Base-by-base conservation (phyloP, 768 basidiomycete genomes). In the Gelatoporia subvermispora region DNA sequence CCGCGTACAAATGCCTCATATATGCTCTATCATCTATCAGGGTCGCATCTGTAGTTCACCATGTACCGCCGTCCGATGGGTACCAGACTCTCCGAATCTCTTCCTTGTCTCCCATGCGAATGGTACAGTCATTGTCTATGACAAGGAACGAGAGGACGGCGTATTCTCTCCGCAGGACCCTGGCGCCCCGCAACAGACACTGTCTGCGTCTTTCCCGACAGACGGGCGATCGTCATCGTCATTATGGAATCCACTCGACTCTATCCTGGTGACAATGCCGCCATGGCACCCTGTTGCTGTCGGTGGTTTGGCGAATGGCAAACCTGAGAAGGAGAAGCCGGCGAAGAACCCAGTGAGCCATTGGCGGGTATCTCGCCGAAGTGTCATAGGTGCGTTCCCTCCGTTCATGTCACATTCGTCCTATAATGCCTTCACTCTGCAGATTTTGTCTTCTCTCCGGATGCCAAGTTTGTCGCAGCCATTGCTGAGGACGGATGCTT, bases 371-470 rank as follows among this genome's bases (percentile, higher is more conserved):
- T 84, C 86, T 22, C 74, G 74, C 54, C 80, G 83, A 43, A 73
- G 79, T 37, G 78, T 94, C 50, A 77, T 88, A 4, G 88, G 91
- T 86, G 59, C 56, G 78, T 64, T 17, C 16, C 3, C 16, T n/a
- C 15, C 25, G 7, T 43, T 9, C 8, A 3, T 16, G 20, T 4
- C 3, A 17, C 8, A 1, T 5, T 5, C 11, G 11, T 11, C 21
- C 8, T 13, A 16, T 4, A 20, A 41, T 56, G 36, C 54, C 43
- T 15, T 22, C 16, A 24, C 17, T 34, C 18, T 25, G 3, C 50
- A 93, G 93, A 91, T 56, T 89, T 96, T 60, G 87, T 85, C 2
- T 95, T 96, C 66, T 93, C 93, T 11, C 93, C 94, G 0, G 95
- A 98, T 59, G 87, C 91, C 23, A 85, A 88, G 67, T 84, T 86